These are phyloP conservation scores for Aspergillus transmontanensis DNA, from an alignment of 2,329 filamentous ascomycete species.

Conservation along the genomic window DNA sequence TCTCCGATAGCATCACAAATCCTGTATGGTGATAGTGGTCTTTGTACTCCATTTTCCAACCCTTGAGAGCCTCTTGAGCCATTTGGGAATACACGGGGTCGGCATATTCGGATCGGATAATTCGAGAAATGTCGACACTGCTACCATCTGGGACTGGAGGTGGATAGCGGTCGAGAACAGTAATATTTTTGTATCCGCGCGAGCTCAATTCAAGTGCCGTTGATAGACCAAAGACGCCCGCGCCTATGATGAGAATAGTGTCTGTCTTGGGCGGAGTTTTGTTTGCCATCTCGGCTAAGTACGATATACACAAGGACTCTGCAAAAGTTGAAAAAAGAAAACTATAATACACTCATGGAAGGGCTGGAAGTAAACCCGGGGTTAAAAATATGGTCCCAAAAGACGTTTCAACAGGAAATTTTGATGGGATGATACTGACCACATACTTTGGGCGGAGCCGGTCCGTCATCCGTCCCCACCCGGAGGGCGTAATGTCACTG, in stretches of 20 bases:
- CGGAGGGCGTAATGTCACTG: background rate
- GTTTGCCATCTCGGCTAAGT: conserved; percentile 1
- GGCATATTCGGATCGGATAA: conserved; percentile 73
- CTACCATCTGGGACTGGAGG: conserved; percentile 58
- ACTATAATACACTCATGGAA: background rate
- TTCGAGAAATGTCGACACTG: conserved; percentile 60
- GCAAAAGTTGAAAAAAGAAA: background rate
- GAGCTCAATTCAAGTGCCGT: conserved; percentile 69
- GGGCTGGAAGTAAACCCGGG: background rate
- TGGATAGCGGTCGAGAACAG: conserved; percentile 56
- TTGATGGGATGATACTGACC: background rate
- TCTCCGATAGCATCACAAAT: conserved; percentile 33
- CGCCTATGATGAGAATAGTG: conserved; percentile 69
- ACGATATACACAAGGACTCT: background rate
- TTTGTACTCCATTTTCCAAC: conserved; percentile 54
- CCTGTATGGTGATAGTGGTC: conserved; percentile 30
- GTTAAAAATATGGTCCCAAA: background rate
- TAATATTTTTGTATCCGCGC: conserved; percentile 56
- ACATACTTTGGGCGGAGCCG: background rate
- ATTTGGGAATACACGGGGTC: conserved; percentile 73
- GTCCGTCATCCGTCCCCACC: background rate
- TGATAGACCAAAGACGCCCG: conserved; percentile 66
- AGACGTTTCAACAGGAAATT: background rate
- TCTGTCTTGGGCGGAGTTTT: conserved; percentile 14
- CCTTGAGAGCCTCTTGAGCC: conserved; percentile 69